Evolutionary conservation across 176 grass and related monocot genomes (phyloP), one percentile per base, ranked within the genome.

Genomic region (Coix lacrymajobi): DNA sequence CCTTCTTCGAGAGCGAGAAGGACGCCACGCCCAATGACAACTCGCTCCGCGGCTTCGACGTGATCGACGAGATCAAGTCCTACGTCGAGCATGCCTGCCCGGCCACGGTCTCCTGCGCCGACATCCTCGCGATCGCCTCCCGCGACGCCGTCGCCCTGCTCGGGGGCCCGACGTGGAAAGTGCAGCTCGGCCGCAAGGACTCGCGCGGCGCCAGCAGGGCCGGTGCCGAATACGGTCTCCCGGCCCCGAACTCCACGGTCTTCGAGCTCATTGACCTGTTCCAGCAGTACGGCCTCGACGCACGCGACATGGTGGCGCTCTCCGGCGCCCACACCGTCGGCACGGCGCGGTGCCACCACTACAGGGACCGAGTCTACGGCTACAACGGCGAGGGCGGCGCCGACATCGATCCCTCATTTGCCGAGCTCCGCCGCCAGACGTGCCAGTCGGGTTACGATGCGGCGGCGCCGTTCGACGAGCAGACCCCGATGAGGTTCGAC

Each of bases 161-260:
- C 48, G 92, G 89, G 7, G 92, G 94, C 0, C 92, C 87, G 3
- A 14, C 32, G 34, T 97, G 94, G 94, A 38, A 62, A 25, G 89
- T 97, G 40, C 88, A 83, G 34, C 71, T 97, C 33, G 94, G 92
- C 25, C 88, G 94, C 43, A 92, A 71, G 90, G 94, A 97, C 60
- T 81, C 94, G 4, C 89, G 33, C 61, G 11, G 1, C 38, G 89
- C 89, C 58, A 58, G 65, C 32, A 12, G 19, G 28, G 15, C 26
- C 3, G 76, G 37, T 14, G 92, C 89, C 11, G 71, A 83, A n/a
- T 36, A 29, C 0, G 56, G 66, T 83, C 83, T 97, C 54, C 94
- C 89, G 11, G 20, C 10, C 19, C 77, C 94, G 4, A 7, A 24
- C 16, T 54, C 48, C 0, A 72, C 16, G n/a, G n/a, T n/a, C n/a